Evolutionary conservation across 208 protist species (phyloP).

Genomic region (Trichomonas vaginalis): DNA sequence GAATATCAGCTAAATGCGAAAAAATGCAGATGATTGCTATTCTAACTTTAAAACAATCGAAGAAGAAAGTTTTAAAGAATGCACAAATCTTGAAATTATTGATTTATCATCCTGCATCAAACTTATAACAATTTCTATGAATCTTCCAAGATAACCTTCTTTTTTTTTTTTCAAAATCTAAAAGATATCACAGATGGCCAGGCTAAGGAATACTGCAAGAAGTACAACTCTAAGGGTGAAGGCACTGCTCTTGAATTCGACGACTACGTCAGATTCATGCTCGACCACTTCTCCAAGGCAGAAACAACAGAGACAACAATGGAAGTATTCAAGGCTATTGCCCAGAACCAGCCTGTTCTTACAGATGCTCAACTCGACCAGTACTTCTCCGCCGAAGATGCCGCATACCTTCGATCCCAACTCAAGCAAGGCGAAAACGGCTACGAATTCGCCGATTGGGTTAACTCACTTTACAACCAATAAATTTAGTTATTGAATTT

Average conservation of each 20-base stretch:
- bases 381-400: not conserved
- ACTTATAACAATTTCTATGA: no score
- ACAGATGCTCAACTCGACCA: not conserved
- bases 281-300: not conserved
- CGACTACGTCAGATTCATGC: not conserved
- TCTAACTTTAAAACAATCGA: no score
- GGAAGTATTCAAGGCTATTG: not conserved
- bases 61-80: no score
- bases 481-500: not conserved
- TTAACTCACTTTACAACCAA: not conserved
- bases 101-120: no score
- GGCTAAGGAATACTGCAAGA: not conserved
- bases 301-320: slow-evolving; percentile 8
- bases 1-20: no score
- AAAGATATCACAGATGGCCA: not conserved
- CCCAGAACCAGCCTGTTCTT: not conserved
- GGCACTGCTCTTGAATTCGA: not conserved
- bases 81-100: no score
- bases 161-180: no score
- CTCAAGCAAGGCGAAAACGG: not conserved
- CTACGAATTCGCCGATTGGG: not conserved
- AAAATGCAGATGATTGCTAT: no score
- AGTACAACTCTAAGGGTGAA: not conserved
- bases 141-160: no score
- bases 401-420: not conserved